phyloP scores from a whole-genome alignment of 2,329 filamentous ascomycete species.

The Cercospora zeina region DNA sequence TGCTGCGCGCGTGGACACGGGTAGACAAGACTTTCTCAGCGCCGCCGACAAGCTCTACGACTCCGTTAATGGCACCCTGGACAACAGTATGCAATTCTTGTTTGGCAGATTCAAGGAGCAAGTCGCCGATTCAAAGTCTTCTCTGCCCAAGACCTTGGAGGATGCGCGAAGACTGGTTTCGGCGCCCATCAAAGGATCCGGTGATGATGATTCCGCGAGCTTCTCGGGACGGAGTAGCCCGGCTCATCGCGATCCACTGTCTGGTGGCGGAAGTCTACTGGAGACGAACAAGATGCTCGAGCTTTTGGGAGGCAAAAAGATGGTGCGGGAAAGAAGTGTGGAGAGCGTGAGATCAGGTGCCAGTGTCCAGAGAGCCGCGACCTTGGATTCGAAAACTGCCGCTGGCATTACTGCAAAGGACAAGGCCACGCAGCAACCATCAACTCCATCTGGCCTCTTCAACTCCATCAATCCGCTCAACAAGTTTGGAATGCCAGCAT shows the following conservation, averaged over 20 bases:
- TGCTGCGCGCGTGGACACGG: conserved; percentile 77
- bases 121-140: conserved; percentile 50
- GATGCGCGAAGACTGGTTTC: conserved; percentile 88
- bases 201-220: conserved; percentile 40
- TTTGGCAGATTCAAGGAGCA: conserved; percentile 83
- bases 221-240: conserved; percentile 41
- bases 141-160: conserved; percentile 82
- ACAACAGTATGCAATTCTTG: conserved; percentile 90
- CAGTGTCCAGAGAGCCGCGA: conserved; percentile 50
- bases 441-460: conserved; percentile 31
- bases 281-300: conserved; percentile 68
- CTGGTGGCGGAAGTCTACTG: conserved; percentile 34
- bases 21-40: conserved; percentile 65
- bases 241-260: conserved; percentile 36
- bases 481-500: conserved; percentile 40
- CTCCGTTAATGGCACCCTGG: conserved; percentile 84
- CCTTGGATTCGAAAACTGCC: conserved; percentile 32
- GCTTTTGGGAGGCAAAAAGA: conserved; percentile 67
- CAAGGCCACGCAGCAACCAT: conserved; percentile 19
- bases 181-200: conserved; percentile 52
- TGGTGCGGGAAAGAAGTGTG: conserved; percentile 68
- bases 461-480: conserved; percentile 43
- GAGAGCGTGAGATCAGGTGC: conserved; percentile 69
- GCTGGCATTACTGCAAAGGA: conserved; percentile 26
- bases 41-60: conserved; percentile 91